Conservation (phyloP, 2,329 filamentous ascomycete genomes). For the Akanthomyces dipterigenus region DNA sequence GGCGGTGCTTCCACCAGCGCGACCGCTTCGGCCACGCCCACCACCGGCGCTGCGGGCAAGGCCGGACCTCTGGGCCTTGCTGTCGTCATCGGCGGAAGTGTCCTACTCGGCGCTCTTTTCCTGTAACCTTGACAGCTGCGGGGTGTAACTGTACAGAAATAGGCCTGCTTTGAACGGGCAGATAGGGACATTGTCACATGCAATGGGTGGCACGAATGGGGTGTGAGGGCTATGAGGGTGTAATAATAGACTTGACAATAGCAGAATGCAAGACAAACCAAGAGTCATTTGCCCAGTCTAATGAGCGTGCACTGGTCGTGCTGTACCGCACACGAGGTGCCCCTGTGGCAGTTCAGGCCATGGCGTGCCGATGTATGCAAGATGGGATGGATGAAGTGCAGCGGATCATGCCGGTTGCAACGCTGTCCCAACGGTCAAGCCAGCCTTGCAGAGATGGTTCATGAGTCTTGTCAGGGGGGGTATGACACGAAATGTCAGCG, state of each 20-base stretch:
- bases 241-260: constrained; percentile 6
- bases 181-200: not conserved
- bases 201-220: not conserved
- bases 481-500: not conserved
- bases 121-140: not conserved
- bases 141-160: not conserved
- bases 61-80: constrained; percentile 1
- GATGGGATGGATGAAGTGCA: not conserved
- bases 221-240: not conserved
- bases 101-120: constrained; percentile 13
- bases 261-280: not conserved
- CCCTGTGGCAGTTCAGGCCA: not conserved
- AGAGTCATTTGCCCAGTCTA: not conserved
- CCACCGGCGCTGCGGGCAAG: not conserved
- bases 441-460: not conserved
- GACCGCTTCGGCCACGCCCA: not conserved
- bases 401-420: constrained; percentile 8
- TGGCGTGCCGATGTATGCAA: not conserved
- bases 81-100: constrained; percentile 11
- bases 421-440: not conserved
- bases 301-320: not conserved
- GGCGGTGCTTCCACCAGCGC: not conserved
- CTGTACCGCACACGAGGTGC: not conserved
- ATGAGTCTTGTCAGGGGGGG: not conserved
- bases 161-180: not conserved